A percentile compares a stretch with the other conserved stretches of the same genome.
Conservation (phyloP, 495 filamentous ascomycete species). For the Trichoderma parareesei region DNA sequence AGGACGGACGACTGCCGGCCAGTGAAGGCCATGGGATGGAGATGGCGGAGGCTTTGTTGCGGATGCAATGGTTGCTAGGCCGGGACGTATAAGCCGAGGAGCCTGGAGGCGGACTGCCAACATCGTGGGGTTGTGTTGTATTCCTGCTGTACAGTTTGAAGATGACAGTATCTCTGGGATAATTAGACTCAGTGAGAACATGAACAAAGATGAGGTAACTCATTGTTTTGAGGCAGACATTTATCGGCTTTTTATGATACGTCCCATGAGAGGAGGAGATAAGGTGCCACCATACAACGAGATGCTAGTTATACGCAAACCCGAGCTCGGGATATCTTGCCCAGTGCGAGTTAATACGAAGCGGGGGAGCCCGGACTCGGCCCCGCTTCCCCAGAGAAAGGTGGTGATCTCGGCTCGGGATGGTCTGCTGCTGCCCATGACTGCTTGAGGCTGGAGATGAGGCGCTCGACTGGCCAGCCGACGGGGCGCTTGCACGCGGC, state of each 20-base stretch:
- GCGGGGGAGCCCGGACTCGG: not conserved
- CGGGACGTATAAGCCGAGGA: not conserved
- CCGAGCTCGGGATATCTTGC: constrained; percentile 13
- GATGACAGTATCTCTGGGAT: not conserved
- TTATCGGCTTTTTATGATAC: not conserved
- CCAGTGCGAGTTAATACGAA: not conserved
- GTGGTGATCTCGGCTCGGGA: not conserved
- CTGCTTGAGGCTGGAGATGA: constrained; percentile 15
- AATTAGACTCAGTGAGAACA: not conserved
- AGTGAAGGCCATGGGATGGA: not conserved
- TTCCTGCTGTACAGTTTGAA: not conserved
- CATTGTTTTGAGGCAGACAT: not conserved
- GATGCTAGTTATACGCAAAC: constrained; percentile 11
- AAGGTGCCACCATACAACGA: no score
- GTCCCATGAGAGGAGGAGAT: not conserved
- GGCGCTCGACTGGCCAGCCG: constrained; percentile 24
- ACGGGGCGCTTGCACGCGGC: constrained; percentile 17
- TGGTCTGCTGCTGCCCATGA: constrained; percentile 13
- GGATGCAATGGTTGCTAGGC: not conserved
- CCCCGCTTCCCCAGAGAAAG: constrained; percentile 7
- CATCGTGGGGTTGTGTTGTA: not conserved
- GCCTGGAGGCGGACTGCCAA: not conserved
- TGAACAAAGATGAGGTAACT: not conserved
- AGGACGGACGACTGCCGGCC: constrained; percentile 14
- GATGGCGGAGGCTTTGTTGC: not conserved